Evolutionary conservation across 1,139 yeast genomes (phyloP), one percentile per base, ranked within the genome.

Genomic region (Saccharomyces hybrid): DNA sequence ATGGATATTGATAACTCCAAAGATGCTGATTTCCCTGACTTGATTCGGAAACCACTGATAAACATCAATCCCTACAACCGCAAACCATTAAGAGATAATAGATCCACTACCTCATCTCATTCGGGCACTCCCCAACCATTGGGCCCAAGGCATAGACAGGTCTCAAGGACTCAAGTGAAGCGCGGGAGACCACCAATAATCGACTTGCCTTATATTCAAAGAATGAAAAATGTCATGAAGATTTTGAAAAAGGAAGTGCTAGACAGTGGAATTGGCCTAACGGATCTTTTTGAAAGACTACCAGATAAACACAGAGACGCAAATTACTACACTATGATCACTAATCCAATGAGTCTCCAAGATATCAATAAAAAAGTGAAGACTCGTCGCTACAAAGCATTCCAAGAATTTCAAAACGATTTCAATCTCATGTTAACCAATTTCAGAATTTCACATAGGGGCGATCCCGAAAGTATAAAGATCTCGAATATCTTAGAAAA

Each of bases 101-200:
- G 44, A 24, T 38, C 44, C 24, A 38, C 44, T 12, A 38, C 44
- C 3, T 19, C 59, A 58, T 11, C 56, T 53, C 28, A 61, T 52
- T 61, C 65, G 3, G 51, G 56, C 12, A 63, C 64, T 4, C 66
- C 67, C 7, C 64, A 64, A 47, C 64, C 67, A 14, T 48, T 59
- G 8, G 57, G 60, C 29, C 60, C 61, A 47, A 59, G 64, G 46
- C 61, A 59, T 50, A 59, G 57, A 34, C 63, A 60, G 48, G 58
- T 48, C 7, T 16, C 46, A 3, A 59, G 73, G 24, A 87, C 63
- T 11, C 69, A 66, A 48, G 59, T 65, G 55, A 66, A 67, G 77
- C 81, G 98, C 66, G 97, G 97, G 47, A 81, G 97, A 66, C 98
- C 98, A 7, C 98, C 98, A 1, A 88, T 91, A 53, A 95, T 91